phyloP scores from a whole-genome alignment of 2,329 filamentous ascomycete genomes.

The Penicillium italicum region DNA sequence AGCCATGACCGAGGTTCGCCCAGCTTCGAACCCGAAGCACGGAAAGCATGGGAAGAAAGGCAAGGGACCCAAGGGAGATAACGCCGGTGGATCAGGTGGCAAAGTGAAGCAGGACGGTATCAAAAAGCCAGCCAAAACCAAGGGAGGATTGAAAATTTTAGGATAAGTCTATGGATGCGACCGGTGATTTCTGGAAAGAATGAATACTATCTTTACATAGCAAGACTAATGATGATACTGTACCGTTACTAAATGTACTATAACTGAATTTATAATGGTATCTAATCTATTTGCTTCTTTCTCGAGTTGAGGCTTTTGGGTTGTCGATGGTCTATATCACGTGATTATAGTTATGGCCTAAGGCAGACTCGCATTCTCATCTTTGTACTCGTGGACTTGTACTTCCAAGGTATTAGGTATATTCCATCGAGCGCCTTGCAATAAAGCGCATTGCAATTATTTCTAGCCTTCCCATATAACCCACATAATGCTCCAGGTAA shows the following conservation, averaged over 20 bases:
- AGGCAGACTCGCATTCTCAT: not conserved
- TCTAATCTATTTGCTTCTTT: not conserved
- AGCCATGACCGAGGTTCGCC: slow-evolving; percentile 86
- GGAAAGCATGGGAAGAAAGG: slow-evolving; percentile 61
- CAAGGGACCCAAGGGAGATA: slow-evolving; percentile 28
- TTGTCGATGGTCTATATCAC: not conserved
- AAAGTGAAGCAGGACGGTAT: slow-evolving; percentile 46
- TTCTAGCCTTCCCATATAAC: not conserved
- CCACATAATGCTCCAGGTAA: not conserved
- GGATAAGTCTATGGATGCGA: slow-evolving; percentile 30
- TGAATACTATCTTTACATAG: not conserved
- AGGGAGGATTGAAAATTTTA: slow-evolving; percentile 44
- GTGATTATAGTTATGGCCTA: not conserved
- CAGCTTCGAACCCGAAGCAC: slow-evolving; percentile 63
- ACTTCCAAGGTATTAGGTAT: not conserved
- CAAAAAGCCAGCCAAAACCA: slow-evolving; percentile 47
- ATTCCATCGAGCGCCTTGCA: not conserved
- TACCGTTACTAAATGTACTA: not conserved
- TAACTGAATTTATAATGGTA: not conserved
- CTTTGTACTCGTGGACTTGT: not conserved
- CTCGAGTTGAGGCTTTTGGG: too few relatives aligned
- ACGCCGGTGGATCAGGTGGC: slow-evolving; percentile 18
- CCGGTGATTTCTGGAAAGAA: not conserved
- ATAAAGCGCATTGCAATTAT: not conserved
- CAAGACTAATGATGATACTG: not conserved